phyloP scores from a whole-genome alignment of 129 eudicot species.

The Deinandra increscens region DNA sequence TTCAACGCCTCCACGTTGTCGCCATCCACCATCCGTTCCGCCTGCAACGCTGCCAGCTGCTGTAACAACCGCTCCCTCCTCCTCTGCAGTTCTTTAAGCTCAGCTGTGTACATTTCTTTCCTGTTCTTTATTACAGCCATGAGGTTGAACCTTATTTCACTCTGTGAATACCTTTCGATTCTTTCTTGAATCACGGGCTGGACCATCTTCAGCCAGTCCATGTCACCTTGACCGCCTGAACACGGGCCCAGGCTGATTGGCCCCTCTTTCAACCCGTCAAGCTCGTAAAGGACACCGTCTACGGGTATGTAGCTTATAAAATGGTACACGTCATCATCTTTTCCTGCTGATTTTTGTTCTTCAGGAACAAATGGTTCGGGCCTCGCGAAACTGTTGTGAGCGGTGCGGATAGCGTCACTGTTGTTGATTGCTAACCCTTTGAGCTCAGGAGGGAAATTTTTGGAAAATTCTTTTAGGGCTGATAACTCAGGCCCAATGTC shows the following conservation, averaged over 20 bases:
- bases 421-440: constrained; percentile 95
- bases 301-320: constrained; percentile 93
- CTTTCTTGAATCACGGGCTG: constrained; percentile 95
- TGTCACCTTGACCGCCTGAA: constrained; percentile 71
- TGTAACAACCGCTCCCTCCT: constrained; percentile 72
- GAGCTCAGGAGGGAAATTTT: constrained; percentile 89
- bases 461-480: constrained; percentile 77
- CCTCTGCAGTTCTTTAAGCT: constrained; percentile 81
- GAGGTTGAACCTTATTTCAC: constrained; percentile 87
- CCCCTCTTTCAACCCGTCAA: constrained; percentile 93
- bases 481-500: constrained; percentile 89
- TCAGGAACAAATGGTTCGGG: constrained; percentile 94
- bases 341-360: constrained; percentile 74
- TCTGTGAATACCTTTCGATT: constrained; percentile 77
- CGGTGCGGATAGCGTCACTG: constrained; percentile 91
- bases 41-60: constrained; percentile 58
- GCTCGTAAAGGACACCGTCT: constrained; percentile 93
- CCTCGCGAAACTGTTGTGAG: constrained; percentile 96
- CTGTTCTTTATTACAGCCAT: constrained; percentile 87
- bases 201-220: constrained; percentile 76
- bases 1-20: constrained; percentile 61
- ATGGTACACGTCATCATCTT: constrained; percentile 96
- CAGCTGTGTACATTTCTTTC: constrained; percentile 83
- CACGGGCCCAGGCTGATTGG: constrained; percentile 90
- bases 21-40: constrained; percentile 60